Base-by-base conservation (phyloP, 805 yeast genomes). In the Candida nitratophila region DNA sequence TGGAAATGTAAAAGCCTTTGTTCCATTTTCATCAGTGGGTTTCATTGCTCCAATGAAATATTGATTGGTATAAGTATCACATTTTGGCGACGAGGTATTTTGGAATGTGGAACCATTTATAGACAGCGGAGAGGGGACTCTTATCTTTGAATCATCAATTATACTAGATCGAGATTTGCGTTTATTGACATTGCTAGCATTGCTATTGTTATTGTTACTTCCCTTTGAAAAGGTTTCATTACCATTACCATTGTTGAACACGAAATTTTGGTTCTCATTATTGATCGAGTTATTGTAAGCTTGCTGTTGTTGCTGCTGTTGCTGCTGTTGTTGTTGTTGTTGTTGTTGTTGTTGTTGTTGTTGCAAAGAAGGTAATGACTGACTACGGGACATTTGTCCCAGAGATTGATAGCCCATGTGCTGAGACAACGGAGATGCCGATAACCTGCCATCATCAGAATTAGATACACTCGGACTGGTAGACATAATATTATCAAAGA, bases 61-160 rank as follows among this genome's bases (percentile, higher is more conserved):
- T 57, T 84, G 93, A 57, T 84, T 83, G 26, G 81, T 81, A 3
- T 68, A 55, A 24, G 73, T 65, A 52, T 81, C 86, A 48, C 77
- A 77, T 46, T 70, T 69, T 10, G 81, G 76, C 10, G 10, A 6
- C 10, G 27, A 10, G 10, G 27, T 7, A 10, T 10, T 24, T 24
- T 24, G 27, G 10, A 10, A 7, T 53, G 29, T 21, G 50, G 49
- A 33, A 4, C 17, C 21, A 16, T 19, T 9, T 6, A 9, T 10
- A n/a, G 21, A 16, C 21, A 33, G 17, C 17, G 36, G 36, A 6
- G 36, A 33, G 7, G 33, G 33, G 6, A 30, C 33, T 12, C 7
- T 30, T 12, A n/a, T 9, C 33, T 30, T 30, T 30, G 33, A n/a
- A 30, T 24, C 27, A 24, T 24, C 27, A 6, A 24, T 7, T 7